phyloP scores from a whole-genome alignment of 2,329 filamentous ascomycete species.

The Pestalotiopsis sp. region DNA sequence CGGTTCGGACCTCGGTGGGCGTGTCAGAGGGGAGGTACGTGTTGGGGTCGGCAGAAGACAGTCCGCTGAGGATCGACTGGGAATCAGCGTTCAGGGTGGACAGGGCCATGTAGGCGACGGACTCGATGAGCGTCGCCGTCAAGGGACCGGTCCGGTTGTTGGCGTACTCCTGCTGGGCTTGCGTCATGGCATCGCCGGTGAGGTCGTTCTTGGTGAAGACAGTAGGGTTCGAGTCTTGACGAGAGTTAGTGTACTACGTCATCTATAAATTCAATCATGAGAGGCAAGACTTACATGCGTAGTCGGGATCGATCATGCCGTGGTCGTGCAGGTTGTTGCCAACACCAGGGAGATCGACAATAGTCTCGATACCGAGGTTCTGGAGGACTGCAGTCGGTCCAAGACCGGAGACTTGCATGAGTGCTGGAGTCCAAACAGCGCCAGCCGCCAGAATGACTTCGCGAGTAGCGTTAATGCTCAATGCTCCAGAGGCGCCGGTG shows the following conservation, averaged over 20 bases:
- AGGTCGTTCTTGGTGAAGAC: constrained; percentile 15
- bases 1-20: background rate
- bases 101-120: constrained; percentile 5
- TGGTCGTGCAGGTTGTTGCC: constrained; percentile 51
- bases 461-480: constrained; percentile 41
- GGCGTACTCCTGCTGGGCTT: constrained; percentile 29
- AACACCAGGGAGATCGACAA: constrained; percentile 50
- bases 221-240: constrained; percentile 5
- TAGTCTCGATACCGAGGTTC: constrained; percentile 38
- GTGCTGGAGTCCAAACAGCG: constrained; percentile 42
- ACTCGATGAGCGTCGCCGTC: constrained; percentile 8
- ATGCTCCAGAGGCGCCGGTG: background rate
- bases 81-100: background rate
- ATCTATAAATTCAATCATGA: background rate
- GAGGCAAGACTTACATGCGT: constrained; percentile 18
- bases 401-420: constrained; percentile 54
- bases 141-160: constrained; percentile 7
- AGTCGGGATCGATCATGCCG: constrained; percentile 26
- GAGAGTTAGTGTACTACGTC: background rate
- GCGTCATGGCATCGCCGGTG: constrained; percentile 16
- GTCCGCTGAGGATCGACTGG: background rate
- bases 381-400: constrained; percentile 40
- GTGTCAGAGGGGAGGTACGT: constrained; percentile 7
- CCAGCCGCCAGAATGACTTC: constrained; percentile 48
- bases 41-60: background rate